phyloP scores from a whole-genome alignment of 2,329 filamentous ascomycete species.

The Pyrenochaeta sp. region DNA sequence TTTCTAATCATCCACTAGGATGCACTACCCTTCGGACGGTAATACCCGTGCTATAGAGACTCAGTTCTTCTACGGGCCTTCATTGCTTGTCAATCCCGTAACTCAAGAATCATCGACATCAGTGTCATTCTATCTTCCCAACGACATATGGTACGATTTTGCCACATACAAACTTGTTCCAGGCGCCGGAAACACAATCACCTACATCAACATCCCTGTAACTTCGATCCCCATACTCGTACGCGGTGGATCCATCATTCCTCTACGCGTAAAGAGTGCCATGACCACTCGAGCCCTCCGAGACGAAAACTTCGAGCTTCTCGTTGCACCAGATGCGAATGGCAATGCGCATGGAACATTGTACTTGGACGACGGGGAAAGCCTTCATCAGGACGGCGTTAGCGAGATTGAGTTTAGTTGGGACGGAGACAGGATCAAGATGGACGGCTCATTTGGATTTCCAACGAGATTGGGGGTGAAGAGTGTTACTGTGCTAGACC shows the following conservation, averaged over 20 bases:
- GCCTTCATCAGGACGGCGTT: slow-evolving; percentile 64
- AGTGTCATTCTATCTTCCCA: slow-evolving; percentile 63
- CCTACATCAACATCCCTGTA: slow-evolving; percentile 55
- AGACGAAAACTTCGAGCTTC: slow-evolving; percentile 72
- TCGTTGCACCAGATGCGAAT: slow-evolving; percentile 70
- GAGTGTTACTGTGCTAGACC: slow-evolving; percentile 32
- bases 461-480: slow-evolving; percentile 27
- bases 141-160: slow-evolving; percentile 60
- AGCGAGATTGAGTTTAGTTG: slow-evolving; percentile 69
- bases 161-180: slow-evolving; percentile 38
- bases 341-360: slow-evolving; percentile 71
- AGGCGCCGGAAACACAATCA: slow-evolving; percentile 52
- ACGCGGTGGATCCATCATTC: slow-evolving; percentile 68
- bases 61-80: slow-evolving; percentile 67
- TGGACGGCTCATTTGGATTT: slow-evolving; percentile 65
- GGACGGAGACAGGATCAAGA: slow-evolving; percentile 58
- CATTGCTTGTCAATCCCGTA: slow-evolving; percentile 65
- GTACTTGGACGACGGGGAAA: slow-evolving; percentile 81
- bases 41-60: slow-evolving; percentile 59
- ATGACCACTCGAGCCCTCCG: slow-evolving; percentile 70
- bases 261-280: slow-evolving; percentile 62
- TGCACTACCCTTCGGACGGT: slow-evolving; percentile 67
- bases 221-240: slow-evolving; percentile 69
- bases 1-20: slow-evolving; percentile 46
- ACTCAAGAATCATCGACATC: slow-evolving; percentile 59